These are phyloP conservation scores for Bidens hawaiensis DNA, from an alignment of 140 eudicot genomes.

Conservation along the genomic window DNA sequence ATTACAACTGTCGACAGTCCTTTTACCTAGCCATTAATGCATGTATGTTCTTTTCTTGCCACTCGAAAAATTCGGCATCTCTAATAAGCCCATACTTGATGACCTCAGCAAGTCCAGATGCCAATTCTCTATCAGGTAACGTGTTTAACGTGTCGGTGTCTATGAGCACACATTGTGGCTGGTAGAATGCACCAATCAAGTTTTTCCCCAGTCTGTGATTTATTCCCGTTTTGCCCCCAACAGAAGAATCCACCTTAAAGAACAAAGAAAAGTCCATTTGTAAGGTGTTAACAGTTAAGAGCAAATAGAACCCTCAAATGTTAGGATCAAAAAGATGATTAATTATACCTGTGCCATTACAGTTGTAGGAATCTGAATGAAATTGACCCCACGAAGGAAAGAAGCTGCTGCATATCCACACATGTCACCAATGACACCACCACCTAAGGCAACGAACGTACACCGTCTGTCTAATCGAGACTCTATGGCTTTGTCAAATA, in stretches of 20 bases:
- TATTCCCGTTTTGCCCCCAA: constrained; percentile 98
- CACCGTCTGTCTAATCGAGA: constrained; percentile 83
- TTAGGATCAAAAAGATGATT: neutral
- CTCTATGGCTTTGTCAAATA: constrained; percentile 92
- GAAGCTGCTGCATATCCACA: constrained; percentile 99
- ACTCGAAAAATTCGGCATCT: constrained; percentile 86
- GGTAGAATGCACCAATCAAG: constrained; percentile 95
- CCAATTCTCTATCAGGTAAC: constrained; percentile 88
- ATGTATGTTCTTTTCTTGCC: constrained; percentile 95
- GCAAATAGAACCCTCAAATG: neutral
- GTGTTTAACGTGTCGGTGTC: constrained; percentile 91
- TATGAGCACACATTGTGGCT: constrained; percentile 92
- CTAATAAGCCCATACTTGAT: constrained; percentile 87
- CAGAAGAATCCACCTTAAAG: constrained; percentile 60
- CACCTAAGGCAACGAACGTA: constrained; percentile 98
- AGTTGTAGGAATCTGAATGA: constrained; percentile 96
- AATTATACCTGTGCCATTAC: constrained; percentile 87
- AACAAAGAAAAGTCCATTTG: constrained; percentile 47
- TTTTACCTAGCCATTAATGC: constrained; percentile 74
- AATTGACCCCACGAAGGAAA: constrained; percentile 87
- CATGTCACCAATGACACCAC: constrained; percentile 98
- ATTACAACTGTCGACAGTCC: neutral
- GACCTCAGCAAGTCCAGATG: constrained; percentile 96
- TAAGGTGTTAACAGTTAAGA: neutral
- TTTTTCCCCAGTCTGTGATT: constrained; percentile 90